Conservation (phyloP, 176 grass and related monocot genomes). For the Phoenix dactylifera region DNA sequence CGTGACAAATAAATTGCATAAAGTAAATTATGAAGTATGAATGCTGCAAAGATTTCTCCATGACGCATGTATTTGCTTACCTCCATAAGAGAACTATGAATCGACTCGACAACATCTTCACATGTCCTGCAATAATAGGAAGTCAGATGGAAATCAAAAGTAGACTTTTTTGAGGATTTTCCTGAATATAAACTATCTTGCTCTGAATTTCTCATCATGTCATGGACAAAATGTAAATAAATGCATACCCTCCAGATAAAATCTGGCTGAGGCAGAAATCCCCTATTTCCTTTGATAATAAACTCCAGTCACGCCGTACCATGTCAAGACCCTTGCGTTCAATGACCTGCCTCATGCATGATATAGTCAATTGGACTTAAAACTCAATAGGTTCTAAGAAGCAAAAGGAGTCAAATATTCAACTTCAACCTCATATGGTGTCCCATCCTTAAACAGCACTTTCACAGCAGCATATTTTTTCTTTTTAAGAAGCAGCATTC, state of each 20-base stretch:
- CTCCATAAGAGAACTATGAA: conserved; percentile 73
- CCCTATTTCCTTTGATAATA: conserved; percentile 82
- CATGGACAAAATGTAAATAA: conserved; percentile 1
- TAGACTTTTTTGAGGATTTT: background rate
- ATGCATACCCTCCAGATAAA: conserved; percentile 74
- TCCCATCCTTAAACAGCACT: conserved; percentile 51
- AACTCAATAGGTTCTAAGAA: too few relatives aligned
- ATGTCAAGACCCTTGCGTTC: conserved; percentile 98
- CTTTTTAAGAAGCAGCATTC: conserved; percentile 99
- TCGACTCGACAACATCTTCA: conserved; percentile 67
- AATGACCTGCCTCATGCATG: conserved; percentile 51
- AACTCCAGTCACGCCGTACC: conserved; percentile 97
- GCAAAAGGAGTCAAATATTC: background rate
- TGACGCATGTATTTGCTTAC: conserved; percentile 17
- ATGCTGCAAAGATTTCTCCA: too few relatives aligned
- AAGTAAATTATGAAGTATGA: too few relatives aligned
- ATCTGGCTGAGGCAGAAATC: conserved; percentile 93
- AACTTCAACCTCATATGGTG: conserved; percentile 37
- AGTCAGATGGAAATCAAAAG: conserved; percentile 23
- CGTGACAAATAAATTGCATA: too few relatives aligned
- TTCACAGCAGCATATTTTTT: conserved; percentile 98
- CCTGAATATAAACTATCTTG: background rate
- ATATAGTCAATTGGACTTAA: conserved; percentile 10
- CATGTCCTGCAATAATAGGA: conserved; percentile 42
- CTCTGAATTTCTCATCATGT: too few relatives aligned